These are phyloP conservation scores for Tolypocladium guangdongense DNA, from an alignment of 2,329 filamentous ascomycete species.

Conservation along the genomic window DNA sequence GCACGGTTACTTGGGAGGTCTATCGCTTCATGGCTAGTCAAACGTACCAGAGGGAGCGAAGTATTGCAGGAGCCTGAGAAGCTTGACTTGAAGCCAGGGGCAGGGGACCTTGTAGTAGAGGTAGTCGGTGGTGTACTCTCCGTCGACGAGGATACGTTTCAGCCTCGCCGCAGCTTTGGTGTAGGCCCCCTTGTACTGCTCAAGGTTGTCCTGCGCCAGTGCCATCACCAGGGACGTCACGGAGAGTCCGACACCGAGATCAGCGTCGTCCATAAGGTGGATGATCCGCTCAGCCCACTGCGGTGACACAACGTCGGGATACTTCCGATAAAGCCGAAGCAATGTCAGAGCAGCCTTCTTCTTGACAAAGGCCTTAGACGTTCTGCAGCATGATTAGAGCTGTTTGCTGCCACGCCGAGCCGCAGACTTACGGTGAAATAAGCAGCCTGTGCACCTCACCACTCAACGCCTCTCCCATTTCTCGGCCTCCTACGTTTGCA, in stretches of 20 bases:
- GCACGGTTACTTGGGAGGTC: not conserved
- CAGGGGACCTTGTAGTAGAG: conserved; percentile 99
- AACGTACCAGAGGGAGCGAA: conserved; percentile 78
- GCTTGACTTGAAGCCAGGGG: conserved; percentile 95
- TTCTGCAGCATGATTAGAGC: conserved; percentile 19
- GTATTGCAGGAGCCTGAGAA: conserved; percentile 85
- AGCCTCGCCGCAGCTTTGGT: conserved; percentile 83
- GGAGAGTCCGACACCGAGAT: conserved; percentile 88
- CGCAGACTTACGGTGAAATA: conserved; percentile 71
- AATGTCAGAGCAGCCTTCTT: conserved; percentile 96
- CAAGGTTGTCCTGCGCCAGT: conserved; percentile 84
- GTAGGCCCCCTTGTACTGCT: conserved; percentile 89
- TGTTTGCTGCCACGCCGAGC: not conserved
- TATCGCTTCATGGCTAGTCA: not conserved
- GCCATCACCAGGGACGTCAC: conserved; percentile 95
- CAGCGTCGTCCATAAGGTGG: conserved; percentile 94
- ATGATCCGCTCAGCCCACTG: conserved; percentile 98
- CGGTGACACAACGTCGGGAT: conserved; percentile 83
- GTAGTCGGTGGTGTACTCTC: conserved; percentile 82
- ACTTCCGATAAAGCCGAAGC: conserved; percentile 86
- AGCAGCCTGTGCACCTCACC: conserved; percentile 84
- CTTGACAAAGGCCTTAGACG: conserved; percentile 94
- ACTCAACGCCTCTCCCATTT: conserved; percentile 93
- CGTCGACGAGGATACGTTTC: conserved; percentile 83
- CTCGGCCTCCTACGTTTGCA: conserved; percentile 89